phyloP scores from a whole-genome alignment of 495 filamentous ascomycete genomes.

The Pseudevernia furfuracea region DNA sequence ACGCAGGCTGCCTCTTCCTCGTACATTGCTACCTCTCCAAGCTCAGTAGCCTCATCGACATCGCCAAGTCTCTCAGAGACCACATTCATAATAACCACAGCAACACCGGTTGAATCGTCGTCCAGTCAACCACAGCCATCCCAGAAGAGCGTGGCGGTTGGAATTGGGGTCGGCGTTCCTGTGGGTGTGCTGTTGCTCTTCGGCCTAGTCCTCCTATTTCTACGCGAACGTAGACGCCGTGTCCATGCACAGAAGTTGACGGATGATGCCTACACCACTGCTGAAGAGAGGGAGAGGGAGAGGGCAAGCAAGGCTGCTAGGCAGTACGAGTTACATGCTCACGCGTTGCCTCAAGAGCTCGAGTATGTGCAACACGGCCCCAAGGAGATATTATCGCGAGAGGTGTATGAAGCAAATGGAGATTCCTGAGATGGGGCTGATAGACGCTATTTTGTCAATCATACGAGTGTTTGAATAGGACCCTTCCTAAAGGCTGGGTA shows the following conservation, averaged over 20 bases:
- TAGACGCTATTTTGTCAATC: not conserved
- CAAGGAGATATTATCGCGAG: not conserved
- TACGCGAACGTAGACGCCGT: slow-evolving; percentile 4
- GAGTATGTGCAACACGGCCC: not conserved
- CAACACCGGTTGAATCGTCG: not conserved
- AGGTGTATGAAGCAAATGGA: not conserved
- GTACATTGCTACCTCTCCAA: not conserved
- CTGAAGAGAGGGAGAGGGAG: not conserved
- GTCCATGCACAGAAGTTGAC: not conserved
- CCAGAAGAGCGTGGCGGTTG: not conserved
- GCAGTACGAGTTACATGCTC: not conserved
- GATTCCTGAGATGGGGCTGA: not conserved
- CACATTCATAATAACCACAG: not conserved
- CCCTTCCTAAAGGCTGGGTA: too few relatives aligned
- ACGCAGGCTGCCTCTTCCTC: not conserved
- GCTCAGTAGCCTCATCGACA: not conserved
- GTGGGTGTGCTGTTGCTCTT: not conserved
- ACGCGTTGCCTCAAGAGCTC: slow-evolving; percentile 2
- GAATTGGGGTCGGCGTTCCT: not conserved
- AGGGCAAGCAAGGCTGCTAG: not conserved
- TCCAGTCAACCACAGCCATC: not conserved
- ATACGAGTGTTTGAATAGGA: not conserved
- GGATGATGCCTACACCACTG: too few relatives aligned
- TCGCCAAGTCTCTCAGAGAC: not conserved
- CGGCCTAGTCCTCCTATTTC: not conserved